phyloP scores from a whole-genome alignment of 2,329 filamentous ascomycete genomes.

The Dichotomopilus funicola region DNA sequence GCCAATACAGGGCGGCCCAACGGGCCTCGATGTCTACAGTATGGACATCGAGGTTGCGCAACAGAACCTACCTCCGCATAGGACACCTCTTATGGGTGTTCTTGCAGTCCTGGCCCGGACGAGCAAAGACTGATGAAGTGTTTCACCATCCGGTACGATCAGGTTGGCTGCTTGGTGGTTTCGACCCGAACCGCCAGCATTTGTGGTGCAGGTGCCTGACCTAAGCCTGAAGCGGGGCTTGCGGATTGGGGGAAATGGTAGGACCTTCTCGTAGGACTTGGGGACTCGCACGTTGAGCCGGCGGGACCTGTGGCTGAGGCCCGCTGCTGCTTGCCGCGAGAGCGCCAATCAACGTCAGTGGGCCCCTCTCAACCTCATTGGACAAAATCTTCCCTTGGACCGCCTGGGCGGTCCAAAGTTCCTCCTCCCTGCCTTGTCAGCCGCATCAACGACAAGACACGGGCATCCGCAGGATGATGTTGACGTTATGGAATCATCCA shows the following conservation, averaged over 20 bases:
- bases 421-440: slow-evolving; percentile 6
- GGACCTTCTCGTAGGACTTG: slow-evolving; percentile 21
- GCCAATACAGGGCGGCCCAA: no score
- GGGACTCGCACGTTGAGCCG: not conserved
- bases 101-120: no score
- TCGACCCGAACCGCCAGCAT: slow-evolving; percentile 6
- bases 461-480: no score
- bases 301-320: slow-evolving; percentile 15
- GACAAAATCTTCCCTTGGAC: not conserved
- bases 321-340: slow-evolving; percentile 7
- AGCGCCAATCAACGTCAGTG: slow-evolving; percentile 7
- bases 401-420: not conserved
- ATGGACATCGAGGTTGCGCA: no score
- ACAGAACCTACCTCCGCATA: no score
- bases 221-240: slow-evolving; percentile 12
- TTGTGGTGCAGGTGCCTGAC: slow-evolving; percentile 15
- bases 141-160: no score
- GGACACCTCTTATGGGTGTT: no score
- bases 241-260: slow-evolving; percentile 4
- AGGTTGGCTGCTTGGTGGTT: not conserved
- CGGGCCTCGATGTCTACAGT: no score
- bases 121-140: no score
- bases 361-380: not conserved
- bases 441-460: not conserved
- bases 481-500: no score